These are phyloP conservation scores for Blastosporella zonata DNA, from an alignment of 1,284 basidiomycete species.

Conservation along the genomic window DNA sequence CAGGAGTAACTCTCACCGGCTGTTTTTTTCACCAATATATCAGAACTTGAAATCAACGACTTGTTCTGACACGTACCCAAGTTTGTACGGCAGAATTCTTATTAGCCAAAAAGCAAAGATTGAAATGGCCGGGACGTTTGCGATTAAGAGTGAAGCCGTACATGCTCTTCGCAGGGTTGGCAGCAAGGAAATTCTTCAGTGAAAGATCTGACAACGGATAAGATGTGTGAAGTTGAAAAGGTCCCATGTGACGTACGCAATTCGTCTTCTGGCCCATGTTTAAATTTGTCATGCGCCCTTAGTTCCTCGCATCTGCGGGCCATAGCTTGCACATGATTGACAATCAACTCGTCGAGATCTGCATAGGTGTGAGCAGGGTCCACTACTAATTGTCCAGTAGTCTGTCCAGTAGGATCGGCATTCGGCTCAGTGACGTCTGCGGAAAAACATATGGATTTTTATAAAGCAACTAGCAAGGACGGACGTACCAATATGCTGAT, in stretches of 20 bases:
- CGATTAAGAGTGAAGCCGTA: constrained; percentile 96
- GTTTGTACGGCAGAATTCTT: constrained; percentile 88
- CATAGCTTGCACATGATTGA: constrained; percentile 96
- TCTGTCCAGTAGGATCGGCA: constrained; percentile 65
- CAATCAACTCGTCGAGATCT: constrained; percentile 96
- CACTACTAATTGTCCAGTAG: constrained; percentile 73
- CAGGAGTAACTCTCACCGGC: constrained; percentile 88
- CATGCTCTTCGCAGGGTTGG: constrained; percentile 91
- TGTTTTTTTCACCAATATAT: constrained; percentile 28
- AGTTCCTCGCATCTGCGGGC: constrained; percentile 93
- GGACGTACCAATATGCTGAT: constrained; percentile 90
- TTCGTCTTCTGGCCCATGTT: constrained; percentile 83
- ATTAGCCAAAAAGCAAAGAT: constrained; percentile 90
- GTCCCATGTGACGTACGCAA: constrained; percentile 62
- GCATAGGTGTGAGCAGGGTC: constrained; percentile 84
- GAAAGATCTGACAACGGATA: constrained; percentile 63
- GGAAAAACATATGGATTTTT: constrained; percentile 7
- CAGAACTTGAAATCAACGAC: constrained; percentile 7
- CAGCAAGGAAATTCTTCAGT: constrained; percentile 86
- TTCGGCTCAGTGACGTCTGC: constrained; percentile 91
- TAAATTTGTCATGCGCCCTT: constrained; percentile 96
- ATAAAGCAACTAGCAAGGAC: constrained; percentile 6
- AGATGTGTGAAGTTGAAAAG: constrained; percentile 5
- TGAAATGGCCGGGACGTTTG: constrained; percentile 90
- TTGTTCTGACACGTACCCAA: constrained; percentile 59